Conservation (phyloP, 345 rosid genomes). For the Citrus reticulata region DNA sequence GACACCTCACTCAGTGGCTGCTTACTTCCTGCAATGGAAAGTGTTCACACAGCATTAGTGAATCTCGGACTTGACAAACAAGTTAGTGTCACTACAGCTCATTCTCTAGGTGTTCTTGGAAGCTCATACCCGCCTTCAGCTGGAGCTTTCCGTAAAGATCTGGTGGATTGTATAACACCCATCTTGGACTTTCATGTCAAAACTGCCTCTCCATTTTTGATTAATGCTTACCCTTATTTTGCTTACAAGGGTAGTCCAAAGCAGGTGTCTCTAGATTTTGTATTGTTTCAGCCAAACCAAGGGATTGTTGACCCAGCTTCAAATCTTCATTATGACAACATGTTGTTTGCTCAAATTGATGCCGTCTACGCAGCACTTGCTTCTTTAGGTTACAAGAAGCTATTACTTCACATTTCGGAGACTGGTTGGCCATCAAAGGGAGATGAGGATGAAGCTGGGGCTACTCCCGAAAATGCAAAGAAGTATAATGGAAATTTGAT, state of each 20-base stretch:
- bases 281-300: constrained; percentile 67
- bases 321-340: constrained; percentile 76
- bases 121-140: constrained; percentile 89
- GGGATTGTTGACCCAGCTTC: constrained; percentile 66
- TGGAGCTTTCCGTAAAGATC: constrained; percentile 69
- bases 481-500: constrained; percentile 80
- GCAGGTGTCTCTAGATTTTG: constrained; percentile 70
- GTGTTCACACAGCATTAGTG: constrained; percentile 62
- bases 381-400: constrained; percentile 56
- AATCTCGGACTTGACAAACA: constrained; percentile 59
- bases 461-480: constrained; percentile 76
- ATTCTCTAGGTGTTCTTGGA: constrained; percentile 62
- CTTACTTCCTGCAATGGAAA: constrained; percentile 85
- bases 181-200: constrained; percentile 64
- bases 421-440: constrained; percentile 99
- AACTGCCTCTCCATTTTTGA: constrained; percentile 69
- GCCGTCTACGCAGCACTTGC: constrained; percentile 75
- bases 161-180: constrained; percentile 38
- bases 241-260: constrained; percentile 86
- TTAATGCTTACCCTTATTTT: constrained; percentile 92
- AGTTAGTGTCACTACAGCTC: constrained; percentile 75
- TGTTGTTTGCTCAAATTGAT: constrained; percentile 91
- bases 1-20: constrained; percentile 52
- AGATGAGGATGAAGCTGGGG: constrained; percentile 79
- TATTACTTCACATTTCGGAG: constrained; percentile 74